Base-by-base conservation (phyloP, 768 basidiomycete species). In the Mrakia blollopis region DNA sequence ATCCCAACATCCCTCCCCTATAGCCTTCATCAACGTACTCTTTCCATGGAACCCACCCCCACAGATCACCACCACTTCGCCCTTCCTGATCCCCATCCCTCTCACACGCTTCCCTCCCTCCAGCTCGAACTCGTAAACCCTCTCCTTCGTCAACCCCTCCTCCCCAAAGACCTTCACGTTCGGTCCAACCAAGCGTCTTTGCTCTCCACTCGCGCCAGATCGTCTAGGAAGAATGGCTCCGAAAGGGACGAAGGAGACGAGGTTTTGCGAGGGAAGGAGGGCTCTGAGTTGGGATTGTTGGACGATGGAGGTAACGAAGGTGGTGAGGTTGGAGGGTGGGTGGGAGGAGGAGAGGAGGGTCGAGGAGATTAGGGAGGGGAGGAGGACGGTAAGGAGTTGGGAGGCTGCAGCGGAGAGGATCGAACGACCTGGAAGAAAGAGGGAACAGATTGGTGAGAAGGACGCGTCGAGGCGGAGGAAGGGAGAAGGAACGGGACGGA, bases 21-120 rank as follows among this genome's bases (percentile, higher is more conserved):
- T n/a, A 11, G 41, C 41, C 23, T 39, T 25, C 1, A 69, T 8
- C 67, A 69, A 28, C 37, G 67, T 69, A 23, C 35, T 39, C 41
- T 69, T 69, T n/a, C 67, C 67, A 28, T 69, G 67, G 13, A 39
- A 69, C 25, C 67, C 67, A 9, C 67, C 67, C 1, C 67, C 67
- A 28, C 67, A 69, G 13, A 69, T n/a, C 0, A 69, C 67, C 21
- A 69, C 67, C 35, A 69, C 25, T 41, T 69, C 67, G 4, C 37
- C 67, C n/a, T 69, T 39, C 67, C 23, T 69, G 67, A 69, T 44
- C n/a, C 67, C 67, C 41, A 69, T n/a, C 41, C 67, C 67, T 44
- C 67, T 69, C 37, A 69, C 35, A 2, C 1, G 28, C n/a, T 37
- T 69, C 7, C 41, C 41, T 23, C 67, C 41, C 16, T 18, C 67